Base-by-base conservation (phyloP, 148 eudicot genomes). In the Cornus kousa region DNA sequence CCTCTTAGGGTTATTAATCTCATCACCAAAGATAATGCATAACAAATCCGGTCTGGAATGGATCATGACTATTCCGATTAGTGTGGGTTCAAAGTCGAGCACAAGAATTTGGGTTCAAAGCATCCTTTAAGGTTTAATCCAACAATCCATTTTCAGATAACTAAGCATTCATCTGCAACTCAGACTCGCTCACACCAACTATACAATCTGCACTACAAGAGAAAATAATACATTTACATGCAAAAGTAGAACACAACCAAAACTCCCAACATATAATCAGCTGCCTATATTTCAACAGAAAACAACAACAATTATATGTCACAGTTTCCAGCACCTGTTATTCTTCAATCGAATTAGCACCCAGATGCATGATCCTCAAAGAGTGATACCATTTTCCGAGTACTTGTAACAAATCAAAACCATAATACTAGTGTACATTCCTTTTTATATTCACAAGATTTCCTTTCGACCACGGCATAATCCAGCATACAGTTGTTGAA, bases 401-500 rank as follows among this genome's bases (percentile, higher is more conserved):
- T 76, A 66, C 64, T 60, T 67, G 82, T 81, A 83, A 76, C 67
- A 73, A 64, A 33, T 16, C 31, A 55, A 77, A 79, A 50, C 67
- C 80, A 75, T 76, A 43, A 83, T 80, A 72, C 79, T 79, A 75
- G 65, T 37, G 77, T 75, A 75, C 73, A 75, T 35, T 72, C 73
- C 70, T 31, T 79, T 65, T 53, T 31, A 72, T 83, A 79, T 83
- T 83, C 85, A 83, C 85, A 83, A 71, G 73, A 19, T 71, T 71
- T 80, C 48, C 60, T 50, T 71, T 55, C 48, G 23, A 66, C 48
- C 60, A 66, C 74, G 55, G 60, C 33, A 66, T 60, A 78, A 40
- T 74, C 78, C 50, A 60, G 71, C 37, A 33, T 74, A 7, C 67
- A 37, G 62, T 74, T 16, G 31, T 31, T 40, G 46, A 75, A 83